phyloP scores from a whole-genome alignment of 345 rosid genomes.

The Noccaea caerulescens region DNA sequence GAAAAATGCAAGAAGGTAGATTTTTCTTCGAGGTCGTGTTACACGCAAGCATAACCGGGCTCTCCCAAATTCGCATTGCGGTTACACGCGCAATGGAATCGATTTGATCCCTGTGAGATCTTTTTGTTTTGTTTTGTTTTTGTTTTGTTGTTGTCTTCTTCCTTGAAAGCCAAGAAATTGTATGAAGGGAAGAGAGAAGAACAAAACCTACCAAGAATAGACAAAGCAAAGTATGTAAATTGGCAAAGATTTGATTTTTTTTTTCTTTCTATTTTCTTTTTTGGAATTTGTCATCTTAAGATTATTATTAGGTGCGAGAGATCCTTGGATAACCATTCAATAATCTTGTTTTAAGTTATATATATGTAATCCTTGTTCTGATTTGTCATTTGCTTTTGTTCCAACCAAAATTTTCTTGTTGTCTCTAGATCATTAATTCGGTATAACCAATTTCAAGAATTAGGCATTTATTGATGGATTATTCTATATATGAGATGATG shows the following conservation, averaged over 20 bases:
- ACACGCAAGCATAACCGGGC: conserved; percentile 52
- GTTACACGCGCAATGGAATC: conserved; percentile 27
- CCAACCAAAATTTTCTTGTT: conserved; percentile 14
- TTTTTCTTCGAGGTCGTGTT: conserved; percentile 39
- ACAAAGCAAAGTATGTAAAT: conserved; percentile 33
- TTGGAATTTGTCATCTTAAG: conserved; percentile 29
- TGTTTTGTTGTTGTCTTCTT: neutral
- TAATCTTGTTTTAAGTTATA: conserved; percentile 37
- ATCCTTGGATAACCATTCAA: conserved; percentile 45
- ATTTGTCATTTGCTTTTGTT: conserved; percentile 33
- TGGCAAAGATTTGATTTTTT: neutral
- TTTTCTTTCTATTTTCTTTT: conserved; percentile 1
- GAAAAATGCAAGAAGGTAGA: conserved; percentile 11
- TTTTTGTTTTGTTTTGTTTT: neutral
- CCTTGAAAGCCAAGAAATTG: conserved; percentile 26
- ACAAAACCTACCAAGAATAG: conserved; percentile 44
- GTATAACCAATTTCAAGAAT: conserved; percentile 23
- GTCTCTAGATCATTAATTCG: conserved; percentile 6
- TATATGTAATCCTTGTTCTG: conserved; percentile 32
- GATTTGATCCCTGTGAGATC: conserved; percentile 3
- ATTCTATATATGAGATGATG: neutral
- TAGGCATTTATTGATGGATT: conserved; percentile 7
- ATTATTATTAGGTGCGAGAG: conserved; percentile 43
- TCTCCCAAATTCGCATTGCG: conserved; percentile 54
- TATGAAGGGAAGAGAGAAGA: conserved; percentile 41